Evolutionary conservation across 2,329 filamentous ascomycete genomes (phyloP), one percentile per base, ranked within the genome.

Genomic region (Amesomyces nigricolor): DNA sequence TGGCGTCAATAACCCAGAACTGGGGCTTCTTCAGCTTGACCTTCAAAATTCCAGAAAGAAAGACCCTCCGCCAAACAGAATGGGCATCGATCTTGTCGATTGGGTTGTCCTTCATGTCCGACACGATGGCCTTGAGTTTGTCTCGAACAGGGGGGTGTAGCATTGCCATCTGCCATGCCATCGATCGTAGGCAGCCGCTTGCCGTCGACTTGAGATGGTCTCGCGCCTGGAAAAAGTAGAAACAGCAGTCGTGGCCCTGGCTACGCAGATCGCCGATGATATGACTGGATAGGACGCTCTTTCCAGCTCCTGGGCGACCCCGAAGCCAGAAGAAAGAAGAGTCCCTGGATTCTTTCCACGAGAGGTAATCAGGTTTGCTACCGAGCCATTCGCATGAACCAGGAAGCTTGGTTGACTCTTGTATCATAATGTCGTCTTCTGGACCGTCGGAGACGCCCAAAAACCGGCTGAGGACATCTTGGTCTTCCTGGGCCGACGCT

Each of bases 181-280:
- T 64, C 0, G 66, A 67, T 2, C 65, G 50, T 5, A 71, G 39
- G 1, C 65, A 66, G 0, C 58, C 7, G 13, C 56, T 63, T 2
- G 61, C 14, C 8, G 45, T 62, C 0, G 40, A 54, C 66, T 81
- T 83, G 59, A 87, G 38, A 3, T 38, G 58, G 45, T 64, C 59
- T 3, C 48, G 50, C 1, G 38, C 35, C 11, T 49, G 43, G 39
- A 64, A 64, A 29, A 64, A 65, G 53, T 60, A 63, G 40, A 58
- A 63, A 32, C 56, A 61, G 37, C 53, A 57, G 13, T 65, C 58
- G 0, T 39, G 26, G 0, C 45, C 60, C 1, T 9, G 7, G 1
- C 7, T 19, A 6, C 56, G 54, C 10, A 64, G 35, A 4, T 64
- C 47, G n/a, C 53, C 47, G 35, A 64, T 43, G 2, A 63, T 37